Conservation (phyloP, 2,329 filamentous ascomycete genomes). For the Trichophyton rubrum region DNA sequence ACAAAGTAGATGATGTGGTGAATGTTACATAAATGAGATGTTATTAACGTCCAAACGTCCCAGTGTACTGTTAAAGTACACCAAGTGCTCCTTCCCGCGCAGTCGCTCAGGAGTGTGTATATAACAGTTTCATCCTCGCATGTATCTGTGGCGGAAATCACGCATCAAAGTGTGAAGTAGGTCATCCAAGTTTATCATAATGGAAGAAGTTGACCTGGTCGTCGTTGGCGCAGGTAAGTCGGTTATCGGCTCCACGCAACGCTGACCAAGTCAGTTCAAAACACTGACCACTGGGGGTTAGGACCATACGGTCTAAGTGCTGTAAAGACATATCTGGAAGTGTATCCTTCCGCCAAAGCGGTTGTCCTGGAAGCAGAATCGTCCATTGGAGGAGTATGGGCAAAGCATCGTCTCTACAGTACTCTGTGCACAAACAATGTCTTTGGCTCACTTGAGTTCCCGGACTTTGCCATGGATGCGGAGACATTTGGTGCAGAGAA, state of each 20-base stretch:
- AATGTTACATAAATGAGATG: not conserved
- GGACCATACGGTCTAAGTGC: constrained; percentile 43
- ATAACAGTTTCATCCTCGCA: not conserved
- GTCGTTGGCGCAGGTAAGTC: constrained; percentile 40
- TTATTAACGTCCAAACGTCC: not conserved
- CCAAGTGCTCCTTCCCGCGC: not conserved
- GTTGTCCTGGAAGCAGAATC: constrained; percentile 46
- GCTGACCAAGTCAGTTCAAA: not conserved
- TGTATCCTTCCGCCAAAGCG: constrained; percentile 46
- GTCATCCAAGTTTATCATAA: not conserved
- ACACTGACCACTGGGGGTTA: constrained; percentile 28
- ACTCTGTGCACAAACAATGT: constrained; percentile 64
- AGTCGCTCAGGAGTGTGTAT: not conserved
- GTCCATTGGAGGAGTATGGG: constrained; percentile 58
- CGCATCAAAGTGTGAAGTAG: not conserved
- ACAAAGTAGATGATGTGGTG: not conserved
- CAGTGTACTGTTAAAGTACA: not conserved
- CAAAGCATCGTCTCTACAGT: constrained; percentile 50
- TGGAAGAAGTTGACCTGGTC: constrained; percentile 21
- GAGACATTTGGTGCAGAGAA: constrained; percentile 38
- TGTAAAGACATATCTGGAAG: constrained; percentile 48
- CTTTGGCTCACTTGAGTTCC: constrained; percentile 58
- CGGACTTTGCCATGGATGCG: constrained; percentile 57
- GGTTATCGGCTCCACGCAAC: not conserved
- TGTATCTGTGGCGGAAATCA: not conserved